phyloP scores from a whole-genome alignment of 192 early-diverging fungal genomes.

The Backusella psychrophila region DNA sequence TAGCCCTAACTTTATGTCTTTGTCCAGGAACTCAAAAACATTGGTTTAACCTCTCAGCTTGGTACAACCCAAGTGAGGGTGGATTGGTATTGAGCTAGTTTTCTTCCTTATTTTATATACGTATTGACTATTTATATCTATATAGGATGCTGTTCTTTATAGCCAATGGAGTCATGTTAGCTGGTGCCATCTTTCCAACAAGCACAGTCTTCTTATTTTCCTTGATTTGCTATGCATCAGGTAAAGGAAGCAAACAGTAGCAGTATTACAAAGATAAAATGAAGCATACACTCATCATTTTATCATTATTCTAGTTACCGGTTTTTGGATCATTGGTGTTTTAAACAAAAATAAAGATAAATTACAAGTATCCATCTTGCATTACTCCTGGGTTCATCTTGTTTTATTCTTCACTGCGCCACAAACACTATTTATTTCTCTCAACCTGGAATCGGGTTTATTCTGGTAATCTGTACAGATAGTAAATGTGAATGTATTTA shows the following conservation, averaged over 20 bases:
- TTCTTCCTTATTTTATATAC: not conserved
- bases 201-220: not conserved
- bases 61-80: not conserved
- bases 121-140: not conserved
- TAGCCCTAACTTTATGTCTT: not conserved
- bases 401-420: not conserved
- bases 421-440: not conserved
- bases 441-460: not conserved
- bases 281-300: not conserved
- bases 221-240: not conserved
- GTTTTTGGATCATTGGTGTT: not conserved
- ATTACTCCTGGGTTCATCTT: not conserved
- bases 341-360: not conserved
- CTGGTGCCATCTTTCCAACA: not conserved
- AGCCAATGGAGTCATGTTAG: not conserved
- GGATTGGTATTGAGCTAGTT: not conserved
- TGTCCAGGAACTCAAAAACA: not conserved
- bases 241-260: not conserved
- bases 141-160: not conserved
- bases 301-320: not conserved
- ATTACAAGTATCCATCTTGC: not conserved
- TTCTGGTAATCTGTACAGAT: constrained; percentile 3
- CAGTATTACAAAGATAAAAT: not conserved
- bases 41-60: not conserved
- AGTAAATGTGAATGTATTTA: not conserved